These are phyloP conservation scores for Elsinoe fawcettii DNA, from an alignment of 2,329 filamentous ascomycete genomes.

Conservation along the genomic window DNA sequence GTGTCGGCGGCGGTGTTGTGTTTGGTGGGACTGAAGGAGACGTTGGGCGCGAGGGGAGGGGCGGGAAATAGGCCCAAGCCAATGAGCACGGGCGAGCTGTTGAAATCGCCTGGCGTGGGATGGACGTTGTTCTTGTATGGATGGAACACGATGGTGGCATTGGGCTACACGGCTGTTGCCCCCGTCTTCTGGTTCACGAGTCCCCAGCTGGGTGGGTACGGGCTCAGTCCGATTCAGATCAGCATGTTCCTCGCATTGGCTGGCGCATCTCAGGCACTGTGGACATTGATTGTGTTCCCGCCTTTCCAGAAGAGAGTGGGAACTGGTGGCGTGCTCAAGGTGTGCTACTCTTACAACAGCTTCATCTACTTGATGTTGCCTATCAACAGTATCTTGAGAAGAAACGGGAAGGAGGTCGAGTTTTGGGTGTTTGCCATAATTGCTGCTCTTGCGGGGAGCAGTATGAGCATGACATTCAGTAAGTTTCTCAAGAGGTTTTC, in stretches of 20 bases:
- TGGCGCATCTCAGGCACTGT: constrained; percentile 60
- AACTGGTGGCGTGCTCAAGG: constrained; percentile 56
- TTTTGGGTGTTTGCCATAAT: constrained; percentile 53
- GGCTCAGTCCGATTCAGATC: constrained; percentile 56
- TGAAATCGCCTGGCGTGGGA: constrained; percentile 57
- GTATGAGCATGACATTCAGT: constrained; percentile 62
- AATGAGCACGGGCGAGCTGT: constrained; percentile 47
- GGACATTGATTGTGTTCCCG: constrained; percentile 65
- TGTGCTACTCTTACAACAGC: constrained; percentile 49
- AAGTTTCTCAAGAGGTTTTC: too few species aligned
- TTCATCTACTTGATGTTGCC: constrained; percentile 51
- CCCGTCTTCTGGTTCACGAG: constrained; percentile 63
- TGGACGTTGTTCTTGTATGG: constrained; percentile 58
- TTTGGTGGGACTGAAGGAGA: constrained; percentile 54
- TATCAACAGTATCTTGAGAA: constrained; percentile 36
- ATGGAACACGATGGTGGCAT: constrained; percentile 60
- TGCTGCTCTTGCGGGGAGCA: constrained; percentile 48
- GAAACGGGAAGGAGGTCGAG: constrained; percentile 33
- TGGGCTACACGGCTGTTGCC: constrained; percentile 61
- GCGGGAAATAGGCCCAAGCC: constrained; percentile 21
- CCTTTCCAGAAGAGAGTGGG: constrained; percentile 57
- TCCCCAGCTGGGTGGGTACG: constrained; percentile 55
- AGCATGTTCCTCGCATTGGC: constrained; percentile 57
- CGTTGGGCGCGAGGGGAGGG: background rate
- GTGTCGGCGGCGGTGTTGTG: constrained; percentile 46